A percentile compares a stretch with the other conserved stretches of the same genome.
Evolutionary conservation across 352 stramenopile genomes (phyloP).

Genomic region (Phytophthora kernoviae): DNA sequence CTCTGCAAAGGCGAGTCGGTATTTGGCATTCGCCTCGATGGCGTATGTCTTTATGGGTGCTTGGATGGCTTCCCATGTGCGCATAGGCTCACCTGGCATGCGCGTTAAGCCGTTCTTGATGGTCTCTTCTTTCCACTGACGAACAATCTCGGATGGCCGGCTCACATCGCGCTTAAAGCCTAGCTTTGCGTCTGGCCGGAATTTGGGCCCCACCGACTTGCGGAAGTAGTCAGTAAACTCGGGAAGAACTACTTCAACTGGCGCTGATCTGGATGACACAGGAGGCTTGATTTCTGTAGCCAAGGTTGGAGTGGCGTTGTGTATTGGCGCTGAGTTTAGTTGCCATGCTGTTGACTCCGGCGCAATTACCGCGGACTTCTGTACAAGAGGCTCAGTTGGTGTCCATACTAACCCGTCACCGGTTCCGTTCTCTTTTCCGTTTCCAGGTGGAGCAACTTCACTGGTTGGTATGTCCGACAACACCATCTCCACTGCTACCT

Average conservation of each 20-base stretch:
- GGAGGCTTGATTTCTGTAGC: slow-evolving; percentile 6
- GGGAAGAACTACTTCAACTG: slow-evolving; percentile 46
- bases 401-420: slow-evolving; percentile 1
- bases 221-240: slow-evolving; percentile 78
- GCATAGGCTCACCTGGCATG: slow-evolving; percentile 49
- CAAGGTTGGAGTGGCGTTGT: neutral
- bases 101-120: slow-evolving; percentile 48
- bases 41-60: slow-evolving; percentile 75
- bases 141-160: slow-evolving; percentile 53
- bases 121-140: slow-evolving; percentile 66
- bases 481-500: slow-evolving; percentile 44
- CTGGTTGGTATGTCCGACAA: slow-evolving; percentile 19
- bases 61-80: slow-evolving; percentile 77
- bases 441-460: neutral
- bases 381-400: slow-evolving; percentile 16
- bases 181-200: slow-evolving; percentile 53
- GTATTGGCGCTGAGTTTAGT: neutral
- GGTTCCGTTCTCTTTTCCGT: slow-evolving; percentile 23
- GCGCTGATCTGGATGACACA: slow-evolving; percentile 8
- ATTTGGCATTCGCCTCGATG: slow-evolving; percentile 74
- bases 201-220: slow-evolving; percentile 50
- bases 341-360: slow-evolving; percentile 11
- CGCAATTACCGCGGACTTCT: slow-evolving; percentile 15
- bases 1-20: slow-evolving; percentile 53
- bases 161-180: slow-evolving; percentile 61